Percentiles rank a stretch among this genome's conserved stretches.
Evolutionary conservation across 768 basidiomycete genomes (phyloP).

Genomic region (Naganishia vaughanmartiniae): DNA sequence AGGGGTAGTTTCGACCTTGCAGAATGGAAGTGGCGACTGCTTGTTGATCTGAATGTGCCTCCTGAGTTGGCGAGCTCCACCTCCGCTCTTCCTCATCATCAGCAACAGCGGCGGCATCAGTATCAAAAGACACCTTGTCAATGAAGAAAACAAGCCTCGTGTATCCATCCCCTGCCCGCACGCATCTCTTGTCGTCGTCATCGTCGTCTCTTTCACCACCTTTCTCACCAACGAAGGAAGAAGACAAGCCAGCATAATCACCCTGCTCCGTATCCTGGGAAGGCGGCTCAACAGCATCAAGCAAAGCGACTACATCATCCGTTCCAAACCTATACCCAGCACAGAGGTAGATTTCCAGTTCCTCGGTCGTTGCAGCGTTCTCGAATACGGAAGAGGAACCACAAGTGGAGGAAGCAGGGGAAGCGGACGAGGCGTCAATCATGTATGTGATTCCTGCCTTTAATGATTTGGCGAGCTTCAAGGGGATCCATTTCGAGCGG

Average conservation of each 20-base stretch:
- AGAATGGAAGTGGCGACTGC: neutral
- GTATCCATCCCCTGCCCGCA: neutral
- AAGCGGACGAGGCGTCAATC: conserved; percentile 7
- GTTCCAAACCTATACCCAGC: neutral
- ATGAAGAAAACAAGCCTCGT: conserved; percentile 7
- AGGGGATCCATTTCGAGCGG: conserved; percentile 6
- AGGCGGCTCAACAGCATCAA: conserved; percentile 16
- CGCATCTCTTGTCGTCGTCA: too few relatives aligned
- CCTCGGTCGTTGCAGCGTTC: neutral
- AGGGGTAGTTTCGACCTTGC: neutral
- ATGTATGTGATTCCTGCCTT: conserved; percentile 22
- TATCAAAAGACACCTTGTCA: neutral
- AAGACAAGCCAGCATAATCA: neutral
- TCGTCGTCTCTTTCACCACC: too few relatives aligned
- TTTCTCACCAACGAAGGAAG: too few relatives aligned
- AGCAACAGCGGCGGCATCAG: too few relatives aligned
- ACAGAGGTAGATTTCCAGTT: conserved; percentile 13
- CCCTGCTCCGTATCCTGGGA: neutral
- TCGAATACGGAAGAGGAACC: too few relatives aligned
- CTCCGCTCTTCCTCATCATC: too few relatives aligned
- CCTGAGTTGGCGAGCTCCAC: too few relatives aligned
- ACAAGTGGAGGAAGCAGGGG: too few relatives aligned
- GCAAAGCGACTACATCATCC: conserved; percentile 6
- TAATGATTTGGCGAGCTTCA: neutral
- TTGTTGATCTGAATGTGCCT: too few relatives aligned